phyloP scores from a whole-genome alignment of 1,284 basidiomycete genomes.

The Tilletia horrida region DNA sequence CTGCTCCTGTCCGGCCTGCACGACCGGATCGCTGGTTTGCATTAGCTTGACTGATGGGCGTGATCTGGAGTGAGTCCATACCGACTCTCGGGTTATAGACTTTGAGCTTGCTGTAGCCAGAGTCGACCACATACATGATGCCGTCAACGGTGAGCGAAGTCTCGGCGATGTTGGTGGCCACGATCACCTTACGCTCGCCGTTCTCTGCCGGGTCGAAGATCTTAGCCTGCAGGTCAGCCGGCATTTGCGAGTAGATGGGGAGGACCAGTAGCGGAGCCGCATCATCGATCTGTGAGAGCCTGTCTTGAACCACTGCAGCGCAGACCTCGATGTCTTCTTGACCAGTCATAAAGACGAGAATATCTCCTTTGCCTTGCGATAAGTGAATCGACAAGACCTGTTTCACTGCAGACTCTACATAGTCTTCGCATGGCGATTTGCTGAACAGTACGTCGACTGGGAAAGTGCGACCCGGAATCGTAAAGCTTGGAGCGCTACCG shows the following conservation, averaged over 20 bases:
- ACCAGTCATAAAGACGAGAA: slow-evolving; percentile 98
- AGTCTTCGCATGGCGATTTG: slow-evolving; percentile 97
- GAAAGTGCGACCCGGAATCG: slow-evolving; percentile 96
- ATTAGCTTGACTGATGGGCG: slow-evolving; percentile 90
- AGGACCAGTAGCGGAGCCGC: slow-evolving; percentile 79
- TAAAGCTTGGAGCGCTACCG: slow-evolving; percentile 89
- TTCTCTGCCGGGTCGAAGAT: slow-evolving; percentile 94
- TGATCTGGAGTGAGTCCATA: slow-evolving; percentile 98
- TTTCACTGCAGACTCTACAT: slow-evolving; percentile 95
- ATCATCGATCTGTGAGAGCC: slow-evolving; percentile 83
- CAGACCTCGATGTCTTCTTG: slow-evolving; percentile 90
- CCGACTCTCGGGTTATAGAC: slow-evolving; percentile 99
- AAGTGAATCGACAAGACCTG: slow-evolving; percentile 95
- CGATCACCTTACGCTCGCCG: slow-evolving; percentile 91
- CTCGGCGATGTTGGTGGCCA: slow-evolving; percentile 98
- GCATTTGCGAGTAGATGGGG: slow-evolving; percentile 99
- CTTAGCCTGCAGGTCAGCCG: slow-evolving; percentile 94
- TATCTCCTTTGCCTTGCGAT: slow-evolving; percentile 87
- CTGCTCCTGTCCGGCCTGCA: slow-evolving; percentile 85
- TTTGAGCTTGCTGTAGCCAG: slow-evolving; percentile 94
- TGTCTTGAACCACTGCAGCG: slow-evolving; percentile 62
- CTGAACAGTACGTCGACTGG: slow-evolving; percentile 94
- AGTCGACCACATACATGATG: slow-evolving; percentile 93
- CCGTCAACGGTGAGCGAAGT: slow-evolving; percentile 93
- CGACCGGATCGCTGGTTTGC: slow-evolving; percentile 92